phyloP scores from a whole-genome alignment of 2,329 filamentous ascomycete species.

The Fusarium sp. region DNA sequence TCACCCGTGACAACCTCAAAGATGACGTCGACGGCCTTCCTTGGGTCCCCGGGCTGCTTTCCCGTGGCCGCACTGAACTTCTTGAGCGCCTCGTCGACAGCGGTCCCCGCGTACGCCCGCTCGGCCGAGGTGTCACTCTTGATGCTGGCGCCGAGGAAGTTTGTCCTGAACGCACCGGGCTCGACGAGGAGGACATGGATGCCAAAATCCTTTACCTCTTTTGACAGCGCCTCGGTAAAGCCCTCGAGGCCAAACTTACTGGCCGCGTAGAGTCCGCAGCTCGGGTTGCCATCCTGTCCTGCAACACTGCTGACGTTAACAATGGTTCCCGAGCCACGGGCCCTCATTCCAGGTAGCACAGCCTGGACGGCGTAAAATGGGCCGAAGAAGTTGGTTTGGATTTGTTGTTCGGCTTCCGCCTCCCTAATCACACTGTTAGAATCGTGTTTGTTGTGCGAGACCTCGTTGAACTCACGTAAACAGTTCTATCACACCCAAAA shows the following conservation, averaged over 20 bases:
- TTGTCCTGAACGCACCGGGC: conserved; percentile 62
- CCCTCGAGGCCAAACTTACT: conserved; percentile 58
- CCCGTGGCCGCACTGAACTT: conserved; percentile 42
- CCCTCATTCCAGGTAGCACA: conserved; percentile 59
- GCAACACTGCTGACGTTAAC: conserved; percentile 60
- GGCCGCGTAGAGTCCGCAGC: conserved; percentile 56
- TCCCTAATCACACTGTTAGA: conserved; percentile 39
- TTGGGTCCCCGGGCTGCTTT: conserved; percentile 53
- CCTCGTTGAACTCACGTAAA: conserved; percentile 38
- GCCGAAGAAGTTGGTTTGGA: conserved; percentile 62
- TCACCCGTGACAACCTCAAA: conserved; percentile 49
- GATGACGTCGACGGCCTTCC: conserved; percentile 50
- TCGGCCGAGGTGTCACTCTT: conserved; percentile 32
- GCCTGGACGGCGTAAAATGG: conserved; percentile 59
- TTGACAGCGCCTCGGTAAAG: conserved; percentile 54
- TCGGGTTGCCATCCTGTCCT: conserved; percentile 51
- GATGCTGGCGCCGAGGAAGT: conserved; percentile 50
- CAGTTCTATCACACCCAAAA: conserved; percentile 30
- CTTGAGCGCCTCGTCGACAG: conserved; percentile 37
- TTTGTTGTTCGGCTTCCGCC: conserved; percentile 53
- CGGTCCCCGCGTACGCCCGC: conserved; percentile 44
- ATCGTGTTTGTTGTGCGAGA: too few relatives aligned
- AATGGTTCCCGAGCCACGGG: conserved; percentile 53
- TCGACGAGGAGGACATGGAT: conserved; percentile 59
- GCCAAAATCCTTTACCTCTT: conserved; percentile 56